Percentiles rank a stretch among this genome's conserved stretches.
Evolutionary conservation across 352 stramenopile genomes (phyloP).

Genomic region (Globisporangium yorkense): DNA sequence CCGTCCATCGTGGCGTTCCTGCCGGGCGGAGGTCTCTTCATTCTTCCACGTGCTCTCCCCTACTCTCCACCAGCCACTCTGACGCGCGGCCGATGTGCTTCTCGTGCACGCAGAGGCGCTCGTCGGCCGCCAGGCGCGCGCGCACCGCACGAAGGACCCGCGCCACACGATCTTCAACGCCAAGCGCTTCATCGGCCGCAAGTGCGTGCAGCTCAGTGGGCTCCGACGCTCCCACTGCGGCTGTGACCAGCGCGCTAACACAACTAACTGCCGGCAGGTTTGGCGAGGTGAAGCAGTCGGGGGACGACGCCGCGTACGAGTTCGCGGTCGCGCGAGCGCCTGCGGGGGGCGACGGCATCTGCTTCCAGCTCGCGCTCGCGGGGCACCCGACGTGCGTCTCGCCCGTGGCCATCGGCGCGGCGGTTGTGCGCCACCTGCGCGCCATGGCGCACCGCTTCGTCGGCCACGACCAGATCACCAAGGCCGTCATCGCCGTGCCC

Average conservation of each 20-base stretch:
- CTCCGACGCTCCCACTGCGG: not conserved
- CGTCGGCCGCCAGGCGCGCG: constrained; percentile 40
- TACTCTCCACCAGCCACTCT: not conserved
- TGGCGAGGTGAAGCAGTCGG: constrained; percentile 17
- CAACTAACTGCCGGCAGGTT: constrained; percentile 14
- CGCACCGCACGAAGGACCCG: constrained; percentile 44
- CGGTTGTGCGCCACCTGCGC: constrained; percentile 39
- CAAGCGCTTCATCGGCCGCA: constrained; percentile 67
- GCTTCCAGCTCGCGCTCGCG: constrained; percentile 34
- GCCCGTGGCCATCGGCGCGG: constrained; percentile 34
- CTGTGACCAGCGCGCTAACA: too few species aligned
- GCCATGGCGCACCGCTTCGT: constrained; percentile 45
- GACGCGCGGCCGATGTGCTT: not conserved
- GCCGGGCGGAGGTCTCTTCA: constrained; percentile 26
- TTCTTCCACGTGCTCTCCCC: not conserved
- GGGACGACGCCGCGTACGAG: constrained; percentile 34
- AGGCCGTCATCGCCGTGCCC: constrained; percentile 87
- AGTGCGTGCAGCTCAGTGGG: constrained; percentile 1
- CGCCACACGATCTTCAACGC: constrained; percentile 69
- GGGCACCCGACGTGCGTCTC: constrained; percentile 41
- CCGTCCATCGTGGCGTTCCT: constrained; percentile 68
- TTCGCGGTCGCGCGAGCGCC: constrained; percentile 22
- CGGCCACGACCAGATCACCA: constrained; percentile 64
- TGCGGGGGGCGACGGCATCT: constrained; percentile 19
- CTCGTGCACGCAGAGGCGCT: constrained; percentile 19